Base-by-base conservation (phyloP, 257 asterid genomes). In the Handroanthus guayacan region DNA sequence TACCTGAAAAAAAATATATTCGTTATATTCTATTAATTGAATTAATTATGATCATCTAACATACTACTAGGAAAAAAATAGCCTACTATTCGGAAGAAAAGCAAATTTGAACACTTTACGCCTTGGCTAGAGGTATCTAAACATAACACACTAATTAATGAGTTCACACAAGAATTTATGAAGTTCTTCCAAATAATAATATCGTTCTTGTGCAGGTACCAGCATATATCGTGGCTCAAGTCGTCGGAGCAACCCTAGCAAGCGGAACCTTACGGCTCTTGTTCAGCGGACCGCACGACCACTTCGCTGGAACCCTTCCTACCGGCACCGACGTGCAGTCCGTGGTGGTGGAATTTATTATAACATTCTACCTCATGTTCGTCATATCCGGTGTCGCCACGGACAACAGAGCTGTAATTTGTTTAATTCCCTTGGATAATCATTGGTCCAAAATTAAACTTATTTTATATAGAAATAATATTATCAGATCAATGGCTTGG, bases 341-440 rank as follows among this genome's bases (percentile, higher is more conserved):
- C 1, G 71, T 91, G 17, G 87, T 88, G 34, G 60, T 91, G 8
- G 97, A 93, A 76, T 93, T 93, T 68, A 89, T 93, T 13, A 91
- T 91, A 86, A 93, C 98, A 1, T 93, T 93, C 84, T 93, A 89
- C 67, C 96, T 93, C 78, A 93, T 93, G 98, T 93, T 93, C 69
- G 87, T 93, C 82, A 93, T 93, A 14, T 91, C 98, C 10, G 97
- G 98, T 11, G 98, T 93, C 6, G 97, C 96, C 78, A 93, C 98
- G 0, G 98, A 93, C 58, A 93, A 91, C 18, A 82, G 98, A 88
- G 98, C 98, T 3, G 98, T 93, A 69, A 86, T 54, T 60, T 66
- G 74, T 37, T 72, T 5, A 4, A 17, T 25, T 80, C 10, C 65
- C 31, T 69, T 9, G 67, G 72, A 80, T 18, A 57, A 64, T 8